phyloP scores from a whole-genome alignment of 1,284 basidiomycete genomes.

The Leccinum ponderosum region DNA sequence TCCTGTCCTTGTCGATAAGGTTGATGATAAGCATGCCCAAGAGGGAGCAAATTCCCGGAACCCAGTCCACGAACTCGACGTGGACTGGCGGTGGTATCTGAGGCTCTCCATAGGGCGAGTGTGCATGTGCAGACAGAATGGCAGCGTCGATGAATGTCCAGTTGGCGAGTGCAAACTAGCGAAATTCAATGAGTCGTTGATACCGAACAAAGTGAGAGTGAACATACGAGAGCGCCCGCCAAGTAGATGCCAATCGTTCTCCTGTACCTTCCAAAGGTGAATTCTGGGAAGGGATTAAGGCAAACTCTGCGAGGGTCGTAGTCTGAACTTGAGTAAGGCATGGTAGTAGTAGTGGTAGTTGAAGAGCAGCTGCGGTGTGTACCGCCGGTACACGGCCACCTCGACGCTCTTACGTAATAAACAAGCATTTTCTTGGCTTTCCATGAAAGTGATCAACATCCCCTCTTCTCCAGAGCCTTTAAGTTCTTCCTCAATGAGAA shows the following conservation, averaged over 20 bases:
- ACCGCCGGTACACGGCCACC: not conserved
- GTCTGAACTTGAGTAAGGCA: constrained; percentile 50
- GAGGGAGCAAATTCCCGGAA: constrained; percentile 92
- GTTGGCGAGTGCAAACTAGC: constrained; percentile 88
- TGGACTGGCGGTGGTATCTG: constrained; percentile 79
- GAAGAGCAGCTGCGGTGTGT: not conserved
- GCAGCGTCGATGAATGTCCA: constrained; percentile 97
- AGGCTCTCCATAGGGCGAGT: constrained; percentile 67
- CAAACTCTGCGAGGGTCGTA: constrained; percentile 91
- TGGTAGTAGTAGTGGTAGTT: not conserved
- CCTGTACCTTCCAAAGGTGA: constrained; percentile 66
- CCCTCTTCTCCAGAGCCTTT: constrained; percentile 30
- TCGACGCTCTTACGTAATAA: constrained; percentile 19
- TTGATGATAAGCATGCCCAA: constrained; percentile 93
- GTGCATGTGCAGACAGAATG: constrained; percentile 83
- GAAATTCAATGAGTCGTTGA: not conserved
- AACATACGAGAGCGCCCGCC: constrained; percentile 84
- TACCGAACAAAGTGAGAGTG: not conserved
- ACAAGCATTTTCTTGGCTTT: not conserved
- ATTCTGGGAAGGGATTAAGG: constrained; percentile 68
- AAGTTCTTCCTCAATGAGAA: constrained; percentile 7
- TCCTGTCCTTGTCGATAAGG: constrained; percentile 92
- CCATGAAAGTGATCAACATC: constrained; percentile 25
- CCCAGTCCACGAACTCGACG: constrained; percentile 92
- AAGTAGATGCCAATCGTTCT: constrained; percentile 88